Base-by-base conservation (phyloP, 495 filamentous ascomycete genomes). In the Penicillium goetzii region DNA sequence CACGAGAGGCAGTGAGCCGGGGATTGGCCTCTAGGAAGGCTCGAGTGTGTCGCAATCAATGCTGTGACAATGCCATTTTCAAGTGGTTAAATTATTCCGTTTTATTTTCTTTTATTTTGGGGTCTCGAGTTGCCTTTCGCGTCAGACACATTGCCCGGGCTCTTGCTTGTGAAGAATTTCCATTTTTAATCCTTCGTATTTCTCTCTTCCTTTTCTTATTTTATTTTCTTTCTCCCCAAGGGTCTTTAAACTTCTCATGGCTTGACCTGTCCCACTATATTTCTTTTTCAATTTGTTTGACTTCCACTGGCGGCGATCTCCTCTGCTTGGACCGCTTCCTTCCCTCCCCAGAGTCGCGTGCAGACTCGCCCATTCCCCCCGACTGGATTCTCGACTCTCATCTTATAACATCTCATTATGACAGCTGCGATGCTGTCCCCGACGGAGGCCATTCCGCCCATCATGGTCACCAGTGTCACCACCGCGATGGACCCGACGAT, bases 391-490 rank as follows among this genome's bases (percentile, higher is more conserved):
- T 51, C 47, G 2, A 4, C 25, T 30, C 14, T 51, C n/a, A 14
- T 28, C 25, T 6, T 8, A 32, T 32, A 32, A 32, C 30, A 32
- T 51, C n/a, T 28, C 52, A 55, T 55, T 32, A 55, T 55, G 52
- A 36, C 52, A 1, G n/a, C 52, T 23, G 7, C n/a, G 8, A 10
- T 36, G 9, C 32, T 57, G 12, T 28, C 55, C 28, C 38, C 55
- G 26, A 25, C 11, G 2, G 50, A 47, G 7, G 21, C 34, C 38
- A 52, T 65, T 19, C 47, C 64, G 56, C 56, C 65, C 50, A 62
- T 61, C 40, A 60, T 58, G 56, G 56, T 55, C 40, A 63, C 63
- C 51, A 19, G 40, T 21, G 49, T 47, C 43, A 2, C 19, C 43
- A 47, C 2, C 2, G 19, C 60, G 21, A 15, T 45, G 5, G 56